Percentiles rank a stretch among this genome's conserved stretches.
Evolutionary conservation across 208 protist genomes (phyloP).

Genomic region (Naegleria gruberi): DNA sequence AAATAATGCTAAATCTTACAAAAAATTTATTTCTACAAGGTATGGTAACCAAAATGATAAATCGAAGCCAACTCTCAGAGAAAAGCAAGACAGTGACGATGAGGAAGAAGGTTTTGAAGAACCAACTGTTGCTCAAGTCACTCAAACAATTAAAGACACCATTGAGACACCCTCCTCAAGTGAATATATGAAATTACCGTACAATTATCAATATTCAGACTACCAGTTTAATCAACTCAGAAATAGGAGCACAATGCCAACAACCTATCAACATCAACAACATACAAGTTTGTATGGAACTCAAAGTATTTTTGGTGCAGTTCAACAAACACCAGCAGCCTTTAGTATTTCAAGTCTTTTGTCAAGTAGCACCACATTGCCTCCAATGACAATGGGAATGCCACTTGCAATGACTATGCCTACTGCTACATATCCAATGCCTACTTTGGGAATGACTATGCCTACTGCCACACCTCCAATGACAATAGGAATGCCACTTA

Average conservation of each 20-base stretch:
- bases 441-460: no score
- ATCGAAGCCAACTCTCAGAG: not conserved
- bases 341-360: no score
- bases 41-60: not conserved
- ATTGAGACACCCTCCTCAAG: not conserved
- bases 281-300: not conserved
- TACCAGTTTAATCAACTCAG: not conserved
- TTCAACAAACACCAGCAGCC: not conserved
- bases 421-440: not conserved
- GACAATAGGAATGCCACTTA: not conserved
- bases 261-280: not conserved
- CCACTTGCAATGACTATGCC: not conserved
- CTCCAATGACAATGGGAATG: no score
- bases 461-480: not conserved
- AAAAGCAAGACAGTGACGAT: not conserved
- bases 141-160: not conserved
- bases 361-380: no score
- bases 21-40: not conserved
- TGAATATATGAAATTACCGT: not conserved
- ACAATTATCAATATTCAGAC: not conserved
- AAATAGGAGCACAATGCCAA: no score
- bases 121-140: not conserved
- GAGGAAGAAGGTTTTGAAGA: not conserved
- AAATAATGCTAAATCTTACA: not conserved
- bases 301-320: no score